A percentile compares a stretch with the other conserved stretches of the same genome.
Evolutionary conservation across 2,329 filamentous ascomycete genomes (phyloP).

Genomic region (Ophiostoma piceae): DNA sequence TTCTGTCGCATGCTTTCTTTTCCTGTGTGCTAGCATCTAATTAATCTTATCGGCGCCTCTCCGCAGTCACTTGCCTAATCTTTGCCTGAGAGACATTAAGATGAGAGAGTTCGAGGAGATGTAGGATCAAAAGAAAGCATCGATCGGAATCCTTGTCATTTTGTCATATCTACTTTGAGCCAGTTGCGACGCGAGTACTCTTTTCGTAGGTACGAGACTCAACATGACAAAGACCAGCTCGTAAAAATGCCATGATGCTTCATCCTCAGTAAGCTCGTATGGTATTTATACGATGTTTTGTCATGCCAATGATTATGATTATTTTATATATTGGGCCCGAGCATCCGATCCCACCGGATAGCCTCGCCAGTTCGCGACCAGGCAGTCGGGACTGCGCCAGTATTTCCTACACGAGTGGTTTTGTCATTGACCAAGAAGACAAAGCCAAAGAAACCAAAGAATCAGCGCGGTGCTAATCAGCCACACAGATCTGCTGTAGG

Average conservation of each 20-base stretch:
- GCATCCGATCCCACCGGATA: neutral
- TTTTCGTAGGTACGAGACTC: no score
- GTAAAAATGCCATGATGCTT: neutral
- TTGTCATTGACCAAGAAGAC: no score
- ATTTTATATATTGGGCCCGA: neutral
- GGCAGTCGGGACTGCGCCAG: neutral
- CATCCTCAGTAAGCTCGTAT: neutral
- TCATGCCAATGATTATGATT: no score
- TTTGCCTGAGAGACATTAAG: neutral
- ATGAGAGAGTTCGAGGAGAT: neutral
- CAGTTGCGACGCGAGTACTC: neutral
- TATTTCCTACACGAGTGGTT: neutral
- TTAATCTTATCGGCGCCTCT: neutral
- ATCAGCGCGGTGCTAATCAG: neutral
- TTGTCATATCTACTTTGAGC: neutral
- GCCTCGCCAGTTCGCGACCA: neutral
- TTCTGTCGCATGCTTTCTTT: neutral
- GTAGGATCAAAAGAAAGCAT: neutral
- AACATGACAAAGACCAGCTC: neutral
- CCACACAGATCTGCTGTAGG: neutral
- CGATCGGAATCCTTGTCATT: neutral
- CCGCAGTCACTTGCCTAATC: slow-evolving; percentile 3
- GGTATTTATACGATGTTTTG: neutral
- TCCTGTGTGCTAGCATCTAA: neutral
- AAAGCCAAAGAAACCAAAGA: neutral